Percentiles rank a stretch among this genome's conserved stretches.
phyloP scores from a whole-genome alignment of 1,284 basidiomycete genomes.

The Leccinum huronense region DNA sequence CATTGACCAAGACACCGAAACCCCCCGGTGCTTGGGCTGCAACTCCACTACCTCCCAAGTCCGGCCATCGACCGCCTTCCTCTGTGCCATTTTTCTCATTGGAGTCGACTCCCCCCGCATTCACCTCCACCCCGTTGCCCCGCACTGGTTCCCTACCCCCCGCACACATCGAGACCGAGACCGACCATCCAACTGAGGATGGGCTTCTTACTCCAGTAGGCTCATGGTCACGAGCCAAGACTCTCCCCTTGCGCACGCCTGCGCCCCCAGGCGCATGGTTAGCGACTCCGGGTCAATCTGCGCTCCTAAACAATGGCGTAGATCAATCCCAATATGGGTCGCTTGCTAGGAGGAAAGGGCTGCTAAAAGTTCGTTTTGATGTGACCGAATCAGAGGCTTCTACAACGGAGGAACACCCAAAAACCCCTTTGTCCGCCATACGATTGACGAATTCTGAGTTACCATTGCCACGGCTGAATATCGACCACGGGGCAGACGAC shows the following conservation, averaged over 20 bases:
- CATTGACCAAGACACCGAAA: conserved; percentile 57
- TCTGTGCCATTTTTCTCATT: conserved; percentile 31
- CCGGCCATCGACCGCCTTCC: conserved; percentile 18
- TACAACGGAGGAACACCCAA: conserved; percentile 37
- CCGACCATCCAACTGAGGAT: conserved; percentile 25
- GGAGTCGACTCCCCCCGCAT: conserved; percentile 36
- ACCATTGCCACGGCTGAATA: conserved; percentile 9
- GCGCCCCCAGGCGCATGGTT: conserved; percentile 71
- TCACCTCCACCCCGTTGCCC: conserved; percentile 28
- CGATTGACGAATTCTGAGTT: conserved; percentile 27
- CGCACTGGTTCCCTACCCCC: conserved; percentile 30
- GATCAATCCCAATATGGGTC: conserved; percentile 37
- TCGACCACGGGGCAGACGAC: conserved; percentile 1
- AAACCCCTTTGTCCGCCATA: conserved; percentile 32
- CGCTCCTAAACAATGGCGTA: conserved; percentile 13
- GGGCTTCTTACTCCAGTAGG: conserved; percentile 44
- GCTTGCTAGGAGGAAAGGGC: conserved; percentile 37
- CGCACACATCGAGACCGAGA: conserved; percentile 17
- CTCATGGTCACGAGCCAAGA: conserved; percentile 44
- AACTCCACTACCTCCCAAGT: conserved; percentile 47
- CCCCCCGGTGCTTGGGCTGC: conserved; percentile 69
- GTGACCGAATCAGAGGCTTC: conserved; percentile 42
- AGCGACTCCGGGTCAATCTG: conserved; percentile 51
- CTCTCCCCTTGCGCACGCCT: conserved; percentile 56
- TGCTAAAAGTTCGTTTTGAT: conserved; percentile 69